Percentiles rank a stretch among this genome's conserved stretches.
phyloP scores from a whole-genome alignment of 2,329 filamentous ascomycete species.

The Grosmannia clavigera region DNA sequence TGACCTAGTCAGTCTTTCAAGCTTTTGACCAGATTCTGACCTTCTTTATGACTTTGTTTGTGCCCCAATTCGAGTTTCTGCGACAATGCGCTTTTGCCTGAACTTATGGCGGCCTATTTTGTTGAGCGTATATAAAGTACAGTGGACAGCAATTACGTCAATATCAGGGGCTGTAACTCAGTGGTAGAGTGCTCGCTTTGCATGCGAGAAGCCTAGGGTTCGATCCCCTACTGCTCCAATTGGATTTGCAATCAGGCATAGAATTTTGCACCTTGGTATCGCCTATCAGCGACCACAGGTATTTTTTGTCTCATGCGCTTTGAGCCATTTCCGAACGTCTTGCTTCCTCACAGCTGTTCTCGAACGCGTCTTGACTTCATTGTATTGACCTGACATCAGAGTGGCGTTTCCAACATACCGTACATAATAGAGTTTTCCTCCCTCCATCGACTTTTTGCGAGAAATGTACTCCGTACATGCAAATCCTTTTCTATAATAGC shows the following conservation, averaged over 20 bases:
- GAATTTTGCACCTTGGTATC: neutral
- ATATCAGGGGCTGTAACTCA: constrained; percentile 13
- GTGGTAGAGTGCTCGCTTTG: constrained; percentile 22
- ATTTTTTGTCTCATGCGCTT: too few species aligned
- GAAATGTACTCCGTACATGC: constrained; percentile 1
- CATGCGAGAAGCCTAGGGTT: constrained; percentile 21
- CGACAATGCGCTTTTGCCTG: too few species aligned
- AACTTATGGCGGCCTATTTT: too few species aligned
- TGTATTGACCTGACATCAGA: neutral
- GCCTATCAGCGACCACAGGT: neutral
- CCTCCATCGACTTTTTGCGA: neutral
- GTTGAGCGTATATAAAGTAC: neutral
- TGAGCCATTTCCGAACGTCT: neutral
- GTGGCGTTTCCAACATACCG: constrained; percentile 3
- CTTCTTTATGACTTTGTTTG: too few species aligned
- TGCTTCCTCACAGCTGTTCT: neutral
- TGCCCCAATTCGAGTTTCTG: too few species aligned
- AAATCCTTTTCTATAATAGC: neutral
- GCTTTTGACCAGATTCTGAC: too few species aligned
- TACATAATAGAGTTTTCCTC: neutral
- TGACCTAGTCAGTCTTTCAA: too few species aligned
- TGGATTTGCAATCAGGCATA: neutral
- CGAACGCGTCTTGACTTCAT: constrained; percentile 1
- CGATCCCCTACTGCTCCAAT: constrained; percentile 16
- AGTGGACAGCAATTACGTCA: neutral